phyloP scores from a whole-genome alignment of 257 asterid genomes.

The Solanum bulbocastanum region DNA sequence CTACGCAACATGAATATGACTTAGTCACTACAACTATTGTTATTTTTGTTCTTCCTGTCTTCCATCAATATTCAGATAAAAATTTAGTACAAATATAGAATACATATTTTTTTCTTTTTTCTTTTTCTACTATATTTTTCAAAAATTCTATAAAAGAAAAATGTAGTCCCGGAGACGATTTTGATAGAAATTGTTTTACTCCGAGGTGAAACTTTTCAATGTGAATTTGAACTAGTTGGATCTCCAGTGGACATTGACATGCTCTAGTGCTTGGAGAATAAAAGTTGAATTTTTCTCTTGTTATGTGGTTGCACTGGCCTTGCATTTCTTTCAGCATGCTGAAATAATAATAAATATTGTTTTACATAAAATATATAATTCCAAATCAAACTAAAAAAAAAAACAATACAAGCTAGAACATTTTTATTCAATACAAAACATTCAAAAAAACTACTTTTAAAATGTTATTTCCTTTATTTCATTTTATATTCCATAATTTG shows the following conservation, averaged over 20 bases:
- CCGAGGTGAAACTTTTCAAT: background rate
- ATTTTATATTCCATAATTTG: background rate
- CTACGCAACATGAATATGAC: background rate
- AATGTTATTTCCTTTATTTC: background rate
- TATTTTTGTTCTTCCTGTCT: background rate
- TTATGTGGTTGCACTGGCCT: conserved; percentile 50
- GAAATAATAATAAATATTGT: background rate
- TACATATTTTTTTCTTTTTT: background rate
- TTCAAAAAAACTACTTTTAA: background rate
- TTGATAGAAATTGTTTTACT: background rate
- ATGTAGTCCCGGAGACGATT: too few relatives aligned
- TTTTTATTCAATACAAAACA: background rate
- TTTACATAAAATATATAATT: background rate
- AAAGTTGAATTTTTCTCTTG: conserved; percentile 22
- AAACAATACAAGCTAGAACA: background rate
- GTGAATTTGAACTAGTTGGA: background rate
- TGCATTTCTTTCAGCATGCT: conserved; percentile 54
- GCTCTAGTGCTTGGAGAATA: conserved; percentile 7
- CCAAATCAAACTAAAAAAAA: background rate
- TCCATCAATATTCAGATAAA: background rate
- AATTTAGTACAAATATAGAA: background rate
- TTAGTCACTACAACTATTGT: background rate
- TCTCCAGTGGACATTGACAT: background rate
- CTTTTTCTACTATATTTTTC: background rate
- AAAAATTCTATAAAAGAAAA: background rate